Evolutionary conservation across 352 stramenopile species (phyloP).

Genomic region (Phytophthora pseudosyringae): DNA sequence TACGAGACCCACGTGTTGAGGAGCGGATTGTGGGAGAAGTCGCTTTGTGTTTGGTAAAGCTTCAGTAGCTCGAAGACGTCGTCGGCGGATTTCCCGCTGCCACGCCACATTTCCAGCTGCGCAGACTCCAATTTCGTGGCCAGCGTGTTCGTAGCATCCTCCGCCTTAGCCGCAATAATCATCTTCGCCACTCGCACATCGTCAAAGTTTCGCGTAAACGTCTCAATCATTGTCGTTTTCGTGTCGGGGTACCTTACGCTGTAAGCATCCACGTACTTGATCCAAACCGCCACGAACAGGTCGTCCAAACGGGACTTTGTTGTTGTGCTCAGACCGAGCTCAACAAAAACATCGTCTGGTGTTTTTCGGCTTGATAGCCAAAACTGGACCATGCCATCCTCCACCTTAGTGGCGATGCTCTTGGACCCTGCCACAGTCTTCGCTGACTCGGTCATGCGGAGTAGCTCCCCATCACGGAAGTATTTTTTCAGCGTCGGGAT

Average conservation of each 20-base stretch:
- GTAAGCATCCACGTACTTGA: slow-evolving; percentile 8
- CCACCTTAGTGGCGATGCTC: background rate
- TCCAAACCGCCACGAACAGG: background rate
- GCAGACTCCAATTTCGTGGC: slow-evolving; percentile 1
- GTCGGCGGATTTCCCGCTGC: background rate
- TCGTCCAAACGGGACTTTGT: background rate
- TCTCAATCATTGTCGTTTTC: slow-evolving; percentile 6
- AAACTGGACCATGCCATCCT: background rate
- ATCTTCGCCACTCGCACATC: background rate
- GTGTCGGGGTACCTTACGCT: background rate
- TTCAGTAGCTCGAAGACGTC: background rate
- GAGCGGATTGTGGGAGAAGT: background rate
- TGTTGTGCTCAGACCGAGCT: background rate
- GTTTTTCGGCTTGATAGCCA: background rate
- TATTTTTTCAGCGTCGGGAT: background rate
- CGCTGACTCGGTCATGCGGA: background rate
- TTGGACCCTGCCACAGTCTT: background rate
- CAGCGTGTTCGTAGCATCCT: background rate
- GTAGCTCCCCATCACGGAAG: background rate
- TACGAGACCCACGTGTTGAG: background rate
- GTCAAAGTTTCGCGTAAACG: background rate
- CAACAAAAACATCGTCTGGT: background rate
- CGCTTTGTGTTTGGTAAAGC: background rate
- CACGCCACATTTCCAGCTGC: slow-evolving; percentile 4
- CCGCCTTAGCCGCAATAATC: background rate